Percentiles rank a stretch among this genome's conserved stretches.
phyloP scores from a whole-genome alignment of 2,329 filamentous ascomycete species.

The Trichoderma citrinoviride region DNA sequence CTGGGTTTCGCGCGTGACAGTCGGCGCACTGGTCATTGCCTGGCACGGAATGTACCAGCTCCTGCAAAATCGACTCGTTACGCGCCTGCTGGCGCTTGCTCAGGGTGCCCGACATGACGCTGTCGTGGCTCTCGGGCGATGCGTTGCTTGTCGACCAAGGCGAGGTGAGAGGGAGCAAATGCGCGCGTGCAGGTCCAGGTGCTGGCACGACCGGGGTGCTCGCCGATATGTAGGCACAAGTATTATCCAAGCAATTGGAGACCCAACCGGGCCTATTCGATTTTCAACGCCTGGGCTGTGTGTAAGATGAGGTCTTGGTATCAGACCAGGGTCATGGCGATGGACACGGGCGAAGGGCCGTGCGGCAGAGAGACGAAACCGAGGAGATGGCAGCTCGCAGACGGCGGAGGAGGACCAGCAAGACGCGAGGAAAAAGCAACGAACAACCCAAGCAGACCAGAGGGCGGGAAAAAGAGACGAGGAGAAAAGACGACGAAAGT shows the following conservation, averaged over 20 bases:
- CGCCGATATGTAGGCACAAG: background rate
- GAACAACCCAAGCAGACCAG: background rate
- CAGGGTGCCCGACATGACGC: conserved; percentile 66
- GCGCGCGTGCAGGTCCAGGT: conserved; percentile 9
- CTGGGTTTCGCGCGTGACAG: conserved; percentile 87
- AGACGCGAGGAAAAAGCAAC: background rate
- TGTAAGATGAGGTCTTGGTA: conserved; percentile 20
- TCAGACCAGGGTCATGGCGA: conserved; percentile 22
- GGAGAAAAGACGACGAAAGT: conserved; percentile 3
- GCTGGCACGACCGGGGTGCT: conserved; percentile 14
- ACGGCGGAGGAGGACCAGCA: background rate
- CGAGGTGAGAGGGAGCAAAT: background rate
- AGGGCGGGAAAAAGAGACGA: conserved; percentile 1
- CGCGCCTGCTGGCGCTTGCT: conserved; percentile 98
- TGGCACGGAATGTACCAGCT: conserved; percentile 76
- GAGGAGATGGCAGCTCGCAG: background rate
- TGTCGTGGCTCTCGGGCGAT: conserved; percentile 1
- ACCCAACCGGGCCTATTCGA: conserved; percentile 8
- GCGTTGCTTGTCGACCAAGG: background rate
- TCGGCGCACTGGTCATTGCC: conserved; percentile 95
- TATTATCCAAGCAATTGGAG: conserved; percentile 9
- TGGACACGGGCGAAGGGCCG: conserved; percentile 14
- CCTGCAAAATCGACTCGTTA: conserved; percentile 88
- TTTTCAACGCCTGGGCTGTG: conserved; percentile 16
- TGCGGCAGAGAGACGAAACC: background rate